Evolutionary conservation across 257 asterid genomes (phyloP).

Genomic region (Plantago ovata): DNA sequence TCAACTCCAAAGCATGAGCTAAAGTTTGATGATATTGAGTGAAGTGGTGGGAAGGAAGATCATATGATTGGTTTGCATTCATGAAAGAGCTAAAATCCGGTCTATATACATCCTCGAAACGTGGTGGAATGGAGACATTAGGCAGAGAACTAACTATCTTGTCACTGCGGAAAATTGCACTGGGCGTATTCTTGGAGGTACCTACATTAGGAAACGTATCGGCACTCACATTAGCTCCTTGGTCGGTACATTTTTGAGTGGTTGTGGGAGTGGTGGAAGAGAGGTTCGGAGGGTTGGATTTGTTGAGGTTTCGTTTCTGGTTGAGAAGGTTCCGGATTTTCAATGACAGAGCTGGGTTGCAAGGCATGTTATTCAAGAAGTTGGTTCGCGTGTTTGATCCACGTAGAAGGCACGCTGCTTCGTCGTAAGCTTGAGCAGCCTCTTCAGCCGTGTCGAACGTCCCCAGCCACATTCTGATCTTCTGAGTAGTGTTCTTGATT

Average conservation of each 20-base stretch:
- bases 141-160: conserved; percentile 12
- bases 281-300: conserved; percentile 21
- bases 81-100: conserved; percentile 52
- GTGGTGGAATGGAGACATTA: conserved; percentile 8
- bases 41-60: conserved; percentile 25
- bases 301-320: conserved; percentile 52
- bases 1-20: conserved; percentile 25
- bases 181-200: conserved; percentile 15
- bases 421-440: conserved; percentile 84
- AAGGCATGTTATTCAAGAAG: conserved; percentile 52
- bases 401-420: conserved; percentile 80
- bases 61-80: conserved; percentile 23
- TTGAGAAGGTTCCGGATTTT: conserved; percentile 68
- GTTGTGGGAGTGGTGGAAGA: conserved; percentile 20
- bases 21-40: conserved; percentile 19
- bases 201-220: conserved; percentile 17
- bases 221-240: conserved; percentile 7
- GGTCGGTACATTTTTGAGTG: conserved; percentile 15
- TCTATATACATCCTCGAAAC: conserved; percentile 40
- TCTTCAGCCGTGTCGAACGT: conserved; percentile 86
- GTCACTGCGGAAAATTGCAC: conserved; percentile 3
- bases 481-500: conserved; percentile 84
- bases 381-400: conserved; percentile 78
- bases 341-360: conserved; percentile 69
- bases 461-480: conserved; percentile 91